Evolutionary conservation across 2,329 filamentous ascomycete species (phyloP).

Genomic region (Sporothrix protearum): DNA sequence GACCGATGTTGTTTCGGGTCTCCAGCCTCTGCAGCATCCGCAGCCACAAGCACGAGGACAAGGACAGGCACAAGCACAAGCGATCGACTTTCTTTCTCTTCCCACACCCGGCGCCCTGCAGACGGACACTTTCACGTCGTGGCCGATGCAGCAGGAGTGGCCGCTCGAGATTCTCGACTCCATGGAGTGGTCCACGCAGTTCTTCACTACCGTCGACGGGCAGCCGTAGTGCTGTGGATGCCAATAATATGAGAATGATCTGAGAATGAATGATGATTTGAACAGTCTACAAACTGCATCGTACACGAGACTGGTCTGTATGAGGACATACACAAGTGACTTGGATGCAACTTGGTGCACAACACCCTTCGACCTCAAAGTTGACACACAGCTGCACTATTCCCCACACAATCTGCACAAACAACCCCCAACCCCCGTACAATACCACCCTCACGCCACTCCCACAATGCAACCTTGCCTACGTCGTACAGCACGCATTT

Average conservation of each 20-base stretch:
- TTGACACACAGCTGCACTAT: too few relatives aligned
- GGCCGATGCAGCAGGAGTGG: slow-evolving; percentile 26
- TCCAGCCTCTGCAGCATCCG: not conserved
- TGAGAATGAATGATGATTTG: not conserved
- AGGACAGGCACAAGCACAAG: not conserved
- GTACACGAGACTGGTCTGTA: too few relatives aligned
- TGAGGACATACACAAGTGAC: too few relatives aligned
- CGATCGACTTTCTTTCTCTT: not conserved
- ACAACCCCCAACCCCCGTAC: too few relatives aligned
- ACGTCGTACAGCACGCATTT: not conserved
- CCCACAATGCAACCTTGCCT: not conserved
- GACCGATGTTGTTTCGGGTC: not conserved
- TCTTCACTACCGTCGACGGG: slow-evolving; percentile 26
- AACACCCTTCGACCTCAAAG: too few relatives aligned
- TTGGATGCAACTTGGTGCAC: too few relatives aligned
- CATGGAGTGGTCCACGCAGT: slow-evolving; percentile 34
- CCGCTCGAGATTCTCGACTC: slow-evolving; percentile 33
- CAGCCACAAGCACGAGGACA: not conserved
- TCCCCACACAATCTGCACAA: too few relatives aligned
- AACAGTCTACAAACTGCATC: not conserved
- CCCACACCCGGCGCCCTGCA: not conserved
- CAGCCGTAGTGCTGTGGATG: not conserved
- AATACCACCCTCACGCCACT: not conserved
- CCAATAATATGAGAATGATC: too few relatives aligned
- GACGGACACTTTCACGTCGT: not conserved